Percentiles rank a stretch among this genome's conserved stretches.
These are phyloP conservation scores for Casaregolazyma lundiana DNA, from an alignment of 1,139 yeast genomes.

Conservation along the genomic window DNA sequence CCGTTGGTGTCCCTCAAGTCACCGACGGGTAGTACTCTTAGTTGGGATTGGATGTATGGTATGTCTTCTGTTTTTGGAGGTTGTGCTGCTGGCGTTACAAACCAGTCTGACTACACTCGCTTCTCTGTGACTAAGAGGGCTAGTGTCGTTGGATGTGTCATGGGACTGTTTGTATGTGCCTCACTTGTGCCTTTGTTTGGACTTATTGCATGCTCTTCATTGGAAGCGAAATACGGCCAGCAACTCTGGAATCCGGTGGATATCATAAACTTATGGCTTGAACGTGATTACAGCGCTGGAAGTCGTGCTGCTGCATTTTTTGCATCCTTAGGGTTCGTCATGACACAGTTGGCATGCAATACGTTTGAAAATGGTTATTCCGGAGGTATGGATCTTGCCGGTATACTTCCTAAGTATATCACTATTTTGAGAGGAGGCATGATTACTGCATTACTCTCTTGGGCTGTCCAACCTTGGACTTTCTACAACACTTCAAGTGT, in stretches of 20 bases:
- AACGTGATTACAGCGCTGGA: constrained; percentile 15
- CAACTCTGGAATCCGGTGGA: constrained; percentile 19
- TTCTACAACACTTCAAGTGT: constrained; percentile 43
- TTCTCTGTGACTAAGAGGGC: constrained; percentile 27
- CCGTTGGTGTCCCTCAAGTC: constrained; percentile 16
- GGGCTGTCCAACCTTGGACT: constrained; percentile 43
- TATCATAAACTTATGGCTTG: constrained; percentile 18
- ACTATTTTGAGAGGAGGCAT: constrained; percentile 49
- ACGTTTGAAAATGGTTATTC: constrained; percentile 48
- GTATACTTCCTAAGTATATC: constrained; percentile 45
- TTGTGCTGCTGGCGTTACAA: constrained; percentile 30
- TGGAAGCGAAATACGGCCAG: constrained; percentile 30
- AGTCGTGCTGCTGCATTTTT: constrained; percentile 40
- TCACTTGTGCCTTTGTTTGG: constrained; percentile 39
- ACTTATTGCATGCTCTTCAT: constrained; percentile 35
- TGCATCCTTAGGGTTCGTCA: constrained; percentile 41
- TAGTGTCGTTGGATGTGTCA: constrained; percentile 22
- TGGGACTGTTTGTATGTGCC: constrained; percentile 31
- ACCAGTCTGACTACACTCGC: constrained; percentile 44
- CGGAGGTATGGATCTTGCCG: constrained; percentile 50
- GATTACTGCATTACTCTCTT: constrained; percentile 42
- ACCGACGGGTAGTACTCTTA: constrained; percentile 13
- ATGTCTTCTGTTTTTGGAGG: constrained; percentile 24
- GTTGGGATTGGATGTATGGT: constrained; percentile 27
- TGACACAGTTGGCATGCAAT: constrained; percentile 46